A percentile compares a stretch with the other conserved stretches of the same genome.
phyloP scores from a whole-genome alignment of 2,329 filamentous ascomycete genomes.

The Fusarium camptoceras region DNA sequence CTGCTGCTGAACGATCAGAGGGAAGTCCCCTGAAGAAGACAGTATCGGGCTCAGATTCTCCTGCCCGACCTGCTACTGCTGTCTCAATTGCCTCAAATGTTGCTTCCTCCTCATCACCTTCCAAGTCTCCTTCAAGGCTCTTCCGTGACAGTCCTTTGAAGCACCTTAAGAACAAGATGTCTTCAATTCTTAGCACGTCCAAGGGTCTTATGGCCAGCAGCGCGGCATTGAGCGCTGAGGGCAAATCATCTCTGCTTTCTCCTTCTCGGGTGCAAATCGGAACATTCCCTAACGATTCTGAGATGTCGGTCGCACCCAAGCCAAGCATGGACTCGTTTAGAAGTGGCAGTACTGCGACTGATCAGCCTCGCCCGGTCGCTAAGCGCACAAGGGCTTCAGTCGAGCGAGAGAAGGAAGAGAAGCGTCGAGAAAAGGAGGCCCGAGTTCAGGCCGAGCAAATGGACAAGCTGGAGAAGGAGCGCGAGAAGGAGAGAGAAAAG shows the following conservation, averaged over 20 bases:
- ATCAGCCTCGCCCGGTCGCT: constrained; percentile 56
- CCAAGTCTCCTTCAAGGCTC: constrained; percentile 67
- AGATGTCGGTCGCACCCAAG: constrained; percentile 58
- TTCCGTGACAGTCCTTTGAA: constrained; percentile 83
- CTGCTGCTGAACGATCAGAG: constrained; percentile 32
- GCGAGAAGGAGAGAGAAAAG: constrained; percentile 77
- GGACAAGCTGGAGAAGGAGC: constrained; percentile 73
- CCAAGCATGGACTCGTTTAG: constrained; percentile 39
- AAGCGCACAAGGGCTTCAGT: constrained; percentile 68
- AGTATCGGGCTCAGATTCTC: constrained; percentile 69
- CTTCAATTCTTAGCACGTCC: constrained; percentile 89
- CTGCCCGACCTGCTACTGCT: constrained; percentile 59
- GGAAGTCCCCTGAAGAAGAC: constrained; percentile 65
- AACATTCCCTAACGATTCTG: constrained; percentile 59
- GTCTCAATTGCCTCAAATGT: constrained; percentile 48
- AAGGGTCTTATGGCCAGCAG: constrained; percentile 87
- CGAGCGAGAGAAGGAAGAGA: constrained; percentile 73
- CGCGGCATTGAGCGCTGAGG: constrained; percentile 71
- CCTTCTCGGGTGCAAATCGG: constrained; percentile 63
- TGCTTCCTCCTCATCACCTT: constrained; percentile 59
- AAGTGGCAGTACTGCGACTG: constrained; percentile 27
- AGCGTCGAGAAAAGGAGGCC: constrained; percentile 73
- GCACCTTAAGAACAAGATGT: constrained; percentile 91
- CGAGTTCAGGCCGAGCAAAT: constrained; percentile 70
- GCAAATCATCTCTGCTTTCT: constrained; percentile 68